These are phyloP conservation scores for Vaccinium darrowii DNA, from an alignment of 148 eudicot species.

Conservation along the genomic window DNA sequence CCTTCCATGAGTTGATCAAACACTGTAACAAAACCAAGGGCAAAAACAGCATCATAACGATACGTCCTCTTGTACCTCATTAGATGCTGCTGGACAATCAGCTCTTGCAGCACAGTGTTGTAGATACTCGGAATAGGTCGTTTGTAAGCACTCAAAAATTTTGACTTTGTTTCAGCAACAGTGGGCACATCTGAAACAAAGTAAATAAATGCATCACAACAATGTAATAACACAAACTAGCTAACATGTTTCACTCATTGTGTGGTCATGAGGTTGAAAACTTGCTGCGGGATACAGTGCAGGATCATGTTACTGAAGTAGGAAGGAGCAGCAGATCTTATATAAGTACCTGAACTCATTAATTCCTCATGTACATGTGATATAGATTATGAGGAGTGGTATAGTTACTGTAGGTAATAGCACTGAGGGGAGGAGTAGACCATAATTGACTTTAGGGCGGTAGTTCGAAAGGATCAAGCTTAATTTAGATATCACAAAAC, in stretches of 20 bases:
- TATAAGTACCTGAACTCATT: background rate
- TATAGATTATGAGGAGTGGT: background rate
- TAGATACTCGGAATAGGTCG: slow-evolving; percentile 93
- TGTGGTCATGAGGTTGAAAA: background rate
- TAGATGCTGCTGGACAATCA: slow-evolving; percentile 89
- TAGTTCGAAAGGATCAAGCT: background rate
- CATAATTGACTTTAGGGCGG: background rate
- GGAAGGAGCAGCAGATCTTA: background rate
- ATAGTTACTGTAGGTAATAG: background rate
- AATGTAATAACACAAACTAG: background rate
- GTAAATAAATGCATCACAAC: background rate
- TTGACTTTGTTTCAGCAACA: slow-evolving; percentile 75
- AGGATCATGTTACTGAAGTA: background rate
- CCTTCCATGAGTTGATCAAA: slow-evolving; percentile 99
- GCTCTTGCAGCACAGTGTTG: slow-evolving; percentile 89
- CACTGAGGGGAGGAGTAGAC: background rate
- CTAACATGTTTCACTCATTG: background rate
- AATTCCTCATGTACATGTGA: background rate
- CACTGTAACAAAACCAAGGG: slow-evolving; percentile 96
- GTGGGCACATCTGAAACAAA: slow-evolving; percentile 68
- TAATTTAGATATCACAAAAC: background rate
- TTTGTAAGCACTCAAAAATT: slow-evolving; percentile 79
- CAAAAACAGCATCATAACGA: slow-evolving; percentile 87
- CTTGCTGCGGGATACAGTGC: background rate
- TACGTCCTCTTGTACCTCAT: slow-evolving; percentile 81